phyloP scores from a whole-genome alignment of 306 rosid genomes.

The Ziziphus jujuba region DNA sequence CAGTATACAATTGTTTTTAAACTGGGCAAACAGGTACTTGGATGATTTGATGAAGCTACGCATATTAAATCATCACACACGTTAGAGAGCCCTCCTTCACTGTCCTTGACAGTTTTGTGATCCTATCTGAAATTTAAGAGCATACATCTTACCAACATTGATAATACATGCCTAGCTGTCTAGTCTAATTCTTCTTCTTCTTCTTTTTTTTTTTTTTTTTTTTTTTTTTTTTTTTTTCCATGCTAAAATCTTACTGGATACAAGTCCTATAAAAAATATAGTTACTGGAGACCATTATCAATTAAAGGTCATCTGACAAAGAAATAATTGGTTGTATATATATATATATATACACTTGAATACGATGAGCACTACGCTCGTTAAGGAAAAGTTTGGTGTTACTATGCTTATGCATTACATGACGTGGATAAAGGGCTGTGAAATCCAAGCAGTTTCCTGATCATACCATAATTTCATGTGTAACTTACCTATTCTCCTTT shows the following conservation, averaged over 20 bases:
- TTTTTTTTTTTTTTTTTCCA: too few species aligned
- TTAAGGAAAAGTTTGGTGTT: slow-evolving; percentile 2
- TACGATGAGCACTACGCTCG: too few species aligned
- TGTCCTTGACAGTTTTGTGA: too few species aligned
- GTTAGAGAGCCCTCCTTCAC: not conserved
- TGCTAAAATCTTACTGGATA: too few species aligned
- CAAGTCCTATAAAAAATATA: too few species aligned
- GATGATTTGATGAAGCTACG: slow-evolving; percentile 1
- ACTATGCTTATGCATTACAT: slow-evolving; percentile 1
- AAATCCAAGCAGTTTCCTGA: not conserved
- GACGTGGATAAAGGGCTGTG: not conserved
- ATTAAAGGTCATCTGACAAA: not conserved
- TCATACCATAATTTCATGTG: slow-evolving; percentile 3
- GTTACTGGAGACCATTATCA: not conserved
- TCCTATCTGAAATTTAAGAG: too few species aligned
- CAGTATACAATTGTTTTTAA: slow-evolving; percentile 3
- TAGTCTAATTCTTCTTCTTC: not conserved
- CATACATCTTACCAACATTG: not conserved
- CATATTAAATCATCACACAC: not conserved
- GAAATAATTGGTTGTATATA: not conserved
- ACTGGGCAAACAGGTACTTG: not conserved
- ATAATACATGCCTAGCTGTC: not conserved
- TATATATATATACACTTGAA: not conserved
- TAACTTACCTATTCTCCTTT: slow-evolving; percentile 15
- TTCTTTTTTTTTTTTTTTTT: too few species aligned